Percentiles rank a stretch among this genome's conserved stretches.
Evolutionary conservation across 225 moss, liverwort and hornwort genomes (phyloP).

Genomic region (Polytrichum commune): DNA sequence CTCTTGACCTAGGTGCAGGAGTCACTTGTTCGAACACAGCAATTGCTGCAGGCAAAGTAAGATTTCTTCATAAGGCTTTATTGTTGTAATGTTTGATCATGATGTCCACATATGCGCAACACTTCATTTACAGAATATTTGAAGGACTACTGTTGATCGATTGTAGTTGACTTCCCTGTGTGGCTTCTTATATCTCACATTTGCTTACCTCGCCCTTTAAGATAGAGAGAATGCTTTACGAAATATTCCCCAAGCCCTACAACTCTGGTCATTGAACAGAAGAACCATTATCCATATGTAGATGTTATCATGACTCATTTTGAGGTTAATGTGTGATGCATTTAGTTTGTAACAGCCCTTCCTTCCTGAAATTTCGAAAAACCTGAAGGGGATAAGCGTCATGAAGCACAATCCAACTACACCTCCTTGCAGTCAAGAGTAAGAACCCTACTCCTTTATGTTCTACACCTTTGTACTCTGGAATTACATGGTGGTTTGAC

Average conservation of each 20-base stretch:
- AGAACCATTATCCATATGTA: not conserved
- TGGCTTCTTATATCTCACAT: not conserved
- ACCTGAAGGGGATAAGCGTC: not conserved
- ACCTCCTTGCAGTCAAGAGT: not conserved
- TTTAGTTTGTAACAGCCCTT: conserved; percentile 4
- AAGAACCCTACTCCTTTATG: not conserved
- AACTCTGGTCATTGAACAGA: not conserved
- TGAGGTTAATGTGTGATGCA: not conserved
- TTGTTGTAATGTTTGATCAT: not conserved
- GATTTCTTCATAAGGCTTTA: not conserved
- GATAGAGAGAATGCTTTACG: not conserved
- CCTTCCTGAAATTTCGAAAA: conserved; percentile 6
- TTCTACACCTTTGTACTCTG: not conserved
- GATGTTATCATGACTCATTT: not conserved
- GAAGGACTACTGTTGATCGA: not conserved
- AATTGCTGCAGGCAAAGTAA: not conserved
- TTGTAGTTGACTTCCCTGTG: not conserved
- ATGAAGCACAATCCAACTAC: not conserved
- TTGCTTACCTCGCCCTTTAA: not conserved
- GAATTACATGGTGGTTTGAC: too few relatives aligned
- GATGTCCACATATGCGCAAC: not conserved
- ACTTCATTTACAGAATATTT: not conserved
- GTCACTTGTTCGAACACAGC: too few relatives aligned
- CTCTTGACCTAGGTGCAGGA: too few relatives aligned
- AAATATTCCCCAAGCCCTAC: not conserved